Base-by-base conservation (phyloP, 495 filamentous ascomycete genomes). In the Aspergillus homomorphus region DNA sequence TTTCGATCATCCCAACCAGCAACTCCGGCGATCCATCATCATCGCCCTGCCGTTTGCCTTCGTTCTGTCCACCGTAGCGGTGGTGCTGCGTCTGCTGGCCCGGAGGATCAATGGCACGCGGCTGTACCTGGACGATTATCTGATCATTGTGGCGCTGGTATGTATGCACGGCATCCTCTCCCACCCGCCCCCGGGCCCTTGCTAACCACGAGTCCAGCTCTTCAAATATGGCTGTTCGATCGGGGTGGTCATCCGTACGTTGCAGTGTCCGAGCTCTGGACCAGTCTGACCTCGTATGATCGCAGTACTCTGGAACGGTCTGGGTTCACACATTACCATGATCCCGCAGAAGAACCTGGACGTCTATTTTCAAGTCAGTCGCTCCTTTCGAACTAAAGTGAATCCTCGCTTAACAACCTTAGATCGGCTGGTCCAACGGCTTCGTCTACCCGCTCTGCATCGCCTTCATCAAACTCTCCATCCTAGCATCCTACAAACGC, bases 391-490 rank as follows among this genome's bases (percentile, higher is more conserved):
- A 9, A 16, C 28, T 8, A 41, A n/a, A 2, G 4, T n/a, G n/a
- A n/a, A n/a, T n/a, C n/a, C n/a, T n/a, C n/a, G 24, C 1, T 3
- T 6, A 21, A 23, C 20, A 43, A 54, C 18, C 28, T 2, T 22
- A 73, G 61, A 56, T 59, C 28, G 57, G 52, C 23, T 59, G 48
- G 33, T 52, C 72, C 44, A 76, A 73, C 49, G 49, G 63, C 22
- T 72, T 74, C 23, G 41, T 70, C 23, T 76, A 77, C 55, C 66
- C 67, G 10, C 21, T 60, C 45, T 64, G 59, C 19, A 54, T 74
- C 19, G 62, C 62, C 0, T 68, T 71, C 38, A 71, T 73, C 61
- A 81, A 80, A 53, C 59, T 71, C 10, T 81, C 78, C 3, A 77
- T 81, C 45, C 53, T 81, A 18, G 65, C 72, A 0, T 65, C 80